phyloP scores from a whole-genome alignment of 306 rosid genomes.

The Quercus aquifolioides region DNA sequence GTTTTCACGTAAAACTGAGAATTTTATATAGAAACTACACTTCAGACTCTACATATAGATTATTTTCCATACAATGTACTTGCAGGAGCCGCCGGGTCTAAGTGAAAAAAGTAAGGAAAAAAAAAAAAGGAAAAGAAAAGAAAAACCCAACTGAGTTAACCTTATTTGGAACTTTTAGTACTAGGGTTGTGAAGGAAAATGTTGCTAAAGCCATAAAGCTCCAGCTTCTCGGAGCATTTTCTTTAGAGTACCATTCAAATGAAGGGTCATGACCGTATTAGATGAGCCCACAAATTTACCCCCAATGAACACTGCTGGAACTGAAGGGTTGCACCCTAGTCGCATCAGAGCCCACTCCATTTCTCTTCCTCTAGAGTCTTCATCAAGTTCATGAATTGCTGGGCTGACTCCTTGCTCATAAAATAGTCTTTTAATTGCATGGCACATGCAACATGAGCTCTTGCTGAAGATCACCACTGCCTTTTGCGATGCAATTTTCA shows the following conservation, averaged over 20 bases:
- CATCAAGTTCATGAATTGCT: slow-evolving; percentile 73
- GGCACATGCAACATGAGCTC: slow-evolving; percentile 97
- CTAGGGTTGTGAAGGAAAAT: slow-evolving; percentile 2
- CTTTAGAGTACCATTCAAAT: slow-evolving; percentile 81
- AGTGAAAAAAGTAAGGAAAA: background rate
- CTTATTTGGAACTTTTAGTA: slow-evolving; percentile 3
- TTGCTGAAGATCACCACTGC: slow-evolving; percentile 98
- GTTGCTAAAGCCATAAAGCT: slow-evolving; percentile 73
- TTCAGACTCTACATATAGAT: background rate
- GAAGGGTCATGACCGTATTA: slow-evolving; percentile 81
- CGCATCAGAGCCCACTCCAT: slow-evolving; percentile 87
- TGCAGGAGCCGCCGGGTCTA: slow-evolving; percentile 22
- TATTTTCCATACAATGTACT: slow-evolving; percentile 30
- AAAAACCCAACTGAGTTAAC: slow-evolving; percentile 1
- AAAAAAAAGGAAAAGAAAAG: background rate
- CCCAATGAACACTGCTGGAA: slow-evolving; percentile 87
- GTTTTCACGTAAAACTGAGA: background rate
- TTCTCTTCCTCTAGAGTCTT: slow-evolving; percentile 72
- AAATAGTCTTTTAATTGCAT: slow-evolving; percentile 81
- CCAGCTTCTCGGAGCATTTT: slow-evolving; percentile 90
- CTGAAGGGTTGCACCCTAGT: slow-evolving; percentile 85
- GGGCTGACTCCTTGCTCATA: slow-evolving; percentile 96
- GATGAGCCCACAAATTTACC: slow-evolving; percentile 84
- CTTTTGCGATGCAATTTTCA: slow-evolving; percentile 70
- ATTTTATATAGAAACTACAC: background rate